Conservation (phyloP, 306 rosid species). For the Corylus americana region DNA sequence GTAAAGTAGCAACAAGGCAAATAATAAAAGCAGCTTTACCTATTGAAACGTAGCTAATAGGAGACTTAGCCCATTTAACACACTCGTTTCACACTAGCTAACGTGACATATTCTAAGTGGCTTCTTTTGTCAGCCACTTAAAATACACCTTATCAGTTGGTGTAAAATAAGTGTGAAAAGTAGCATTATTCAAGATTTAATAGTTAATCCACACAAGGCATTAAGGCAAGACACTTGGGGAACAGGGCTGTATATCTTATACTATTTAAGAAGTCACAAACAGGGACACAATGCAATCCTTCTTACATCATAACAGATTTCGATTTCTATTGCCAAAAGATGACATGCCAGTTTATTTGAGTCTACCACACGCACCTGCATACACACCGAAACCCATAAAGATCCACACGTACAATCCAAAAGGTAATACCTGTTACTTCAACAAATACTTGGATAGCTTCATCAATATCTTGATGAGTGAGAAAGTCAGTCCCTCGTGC, state of each 20-base stretch:
- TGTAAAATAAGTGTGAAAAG: too few relatives aligned
- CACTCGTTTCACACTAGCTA: too few relatives aligned
- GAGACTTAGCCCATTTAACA: too few relatives aligned
- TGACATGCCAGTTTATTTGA: slow-evolving; percentile 18
- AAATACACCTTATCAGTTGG: too few relatives aligned
- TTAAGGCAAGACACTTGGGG: neutral
- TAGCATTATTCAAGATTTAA: neutral
- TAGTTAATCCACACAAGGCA: neutral
- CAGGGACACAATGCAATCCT: slow-evolving; percentile 6
- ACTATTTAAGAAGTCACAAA: neutral
- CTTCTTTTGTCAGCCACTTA: too few relatives aligned
- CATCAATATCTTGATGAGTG: slow-evolving; percentile 20
- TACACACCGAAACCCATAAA: neutral
- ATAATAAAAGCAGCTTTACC: too few relatives aligned
- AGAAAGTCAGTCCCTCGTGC: slow-evolving; percentile 73
- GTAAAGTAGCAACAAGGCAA: too few relatives aligned
- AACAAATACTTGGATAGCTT: neutral
- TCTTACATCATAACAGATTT: neutral
- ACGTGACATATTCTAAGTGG: too few relatives aligned
- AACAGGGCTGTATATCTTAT: neutral
- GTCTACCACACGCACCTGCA: neutral
- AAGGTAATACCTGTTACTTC: neutral
- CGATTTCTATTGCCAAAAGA: slow-evolving; percentile 19
- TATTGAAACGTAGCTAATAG: too few relatives aligned
- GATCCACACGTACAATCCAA: slow-evolving; percentile 22